phyloP scores from a whole-genome alignment of 768 basidiomycete species.

The Lanmaoa pseudosensibilis region DNA sequence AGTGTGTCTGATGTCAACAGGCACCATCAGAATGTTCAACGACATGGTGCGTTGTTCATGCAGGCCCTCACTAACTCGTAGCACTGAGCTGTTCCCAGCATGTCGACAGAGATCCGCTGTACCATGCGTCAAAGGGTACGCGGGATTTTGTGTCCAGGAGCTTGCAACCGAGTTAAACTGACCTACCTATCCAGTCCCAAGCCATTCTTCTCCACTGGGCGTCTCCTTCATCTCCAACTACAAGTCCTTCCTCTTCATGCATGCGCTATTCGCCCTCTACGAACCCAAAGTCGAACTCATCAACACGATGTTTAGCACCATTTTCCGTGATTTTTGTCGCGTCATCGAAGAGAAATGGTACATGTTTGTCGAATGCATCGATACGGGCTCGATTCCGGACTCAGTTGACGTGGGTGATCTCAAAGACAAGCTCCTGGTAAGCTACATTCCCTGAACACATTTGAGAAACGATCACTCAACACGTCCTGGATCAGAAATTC shows the following conservation, averaged over 20 bases:
- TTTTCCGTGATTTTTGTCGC: conserved; percentile 23
- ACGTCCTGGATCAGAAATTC: conserved; percentile 10
- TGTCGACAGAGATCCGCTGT: conserved; percentile 13
- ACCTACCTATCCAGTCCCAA: conserved; percentile 8
- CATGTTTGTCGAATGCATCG: conserved; percentile 17
- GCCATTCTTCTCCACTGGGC: conserved; percentile 15
- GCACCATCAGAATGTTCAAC: conserved; percentile 21
- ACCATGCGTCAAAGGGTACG: conserved; percentile 9
- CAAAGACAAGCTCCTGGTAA: conserved; percentile 3
- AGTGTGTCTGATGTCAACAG: conserved; percentile 25
- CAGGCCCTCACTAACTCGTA: background rate
- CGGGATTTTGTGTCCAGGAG: background rate
- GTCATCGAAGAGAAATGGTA: conserved; percentile 24
- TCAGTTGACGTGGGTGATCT: background rate
- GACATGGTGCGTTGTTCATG: conserved; percentile 9
- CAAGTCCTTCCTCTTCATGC: conserved; percentile 24
- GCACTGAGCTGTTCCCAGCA: conserved; percentile 8
- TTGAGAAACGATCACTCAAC: background rate
- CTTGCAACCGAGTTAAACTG: background rate
- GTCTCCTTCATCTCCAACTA: conserved; percentile 23
- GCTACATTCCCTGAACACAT: background rate
- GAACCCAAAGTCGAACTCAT: conserved; percentile 23
- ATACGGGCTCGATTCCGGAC: conserved; percentile 16
- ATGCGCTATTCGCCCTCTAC: conserved; percentile 23
- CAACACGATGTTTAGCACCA: conserved; percentile 18